Conservation (phyloP, 176 grass and related monocot species). For the Secale cereale region DNA sequence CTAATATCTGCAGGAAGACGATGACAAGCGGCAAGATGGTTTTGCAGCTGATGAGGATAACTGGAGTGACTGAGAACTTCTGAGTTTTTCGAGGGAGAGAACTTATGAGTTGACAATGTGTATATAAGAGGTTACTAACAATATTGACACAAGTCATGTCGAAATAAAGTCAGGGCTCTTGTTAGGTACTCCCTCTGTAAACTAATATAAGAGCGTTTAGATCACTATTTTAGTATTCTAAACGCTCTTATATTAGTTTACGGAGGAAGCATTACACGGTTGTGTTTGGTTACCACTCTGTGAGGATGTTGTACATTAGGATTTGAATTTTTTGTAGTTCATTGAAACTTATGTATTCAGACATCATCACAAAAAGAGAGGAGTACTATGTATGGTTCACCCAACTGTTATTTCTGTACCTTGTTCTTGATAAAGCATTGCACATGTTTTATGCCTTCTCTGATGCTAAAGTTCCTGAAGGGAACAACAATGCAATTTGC, state of each 20-base stretch:
- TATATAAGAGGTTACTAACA: conserved; percentile 8
- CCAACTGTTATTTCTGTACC: not conserved
- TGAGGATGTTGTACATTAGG: conserved; percentile 7
- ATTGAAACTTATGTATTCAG: not conserved
- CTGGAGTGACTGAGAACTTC: conserved; percentile 64
- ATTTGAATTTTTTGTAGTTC: not conserved
- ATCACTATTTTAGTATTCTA: too few relatives aligned
- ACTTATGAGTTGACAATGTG: not conserved
- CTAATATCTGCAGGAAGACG: conserved; percentile 54
- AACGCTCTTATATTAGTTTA: too few relatives aligned
- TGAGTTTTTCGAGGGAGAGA: not conserved
- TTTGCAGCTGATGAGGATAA: conserved; percentile 68
- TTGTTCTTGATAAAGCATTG: not conserved
- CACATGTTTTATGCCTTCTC: not conserved
- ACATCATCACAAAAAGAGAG: too few relatives aligned
- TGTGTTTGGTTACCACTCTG: not conserved
- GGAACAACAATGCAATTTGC: not conserved
- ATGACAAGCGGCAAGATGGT: conserved; percentile 22
- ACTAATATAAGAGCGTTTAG: too few relatives aligned
- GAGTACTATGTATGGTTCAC: not conserved
- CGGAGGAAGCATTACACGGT: too few relatives aligned
- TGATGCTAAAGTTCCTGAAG: not conserved
- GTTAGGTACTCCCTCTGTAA: too few relatives aligned
- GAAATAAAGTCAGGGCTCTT: not conserved
- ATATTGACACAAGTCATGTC: not conserved